These are phyloP conservation scores for Papiliotrema laurentii DNA, from an alignment of 1,284 basidiomycete species.

Conservation along the genomic window DNA sequence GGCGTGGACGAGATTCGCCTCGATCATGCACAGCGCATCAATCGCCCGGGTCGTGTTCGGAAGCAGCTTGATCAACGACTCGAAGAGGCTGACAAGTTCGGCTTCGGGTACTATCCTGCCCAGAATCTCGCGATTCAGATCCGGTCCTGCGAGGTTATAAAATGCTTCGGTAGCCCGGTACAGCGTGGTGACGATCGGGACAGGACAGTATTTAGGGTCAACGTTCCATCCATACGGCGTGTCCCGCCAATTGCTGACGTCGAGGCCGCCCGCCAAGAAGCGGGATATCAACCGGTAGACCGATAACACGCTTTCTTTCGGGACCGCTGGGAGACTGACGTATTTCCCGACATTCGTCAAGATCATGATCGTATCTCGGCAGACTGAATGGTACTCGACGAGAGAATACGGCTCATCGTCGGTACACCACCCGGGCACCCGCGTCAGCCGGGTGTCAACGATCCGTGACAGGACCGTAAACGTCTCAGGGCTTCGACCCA, in stretches of 20 bases:
- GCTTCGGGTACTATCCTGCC: constrained; percentile 58
- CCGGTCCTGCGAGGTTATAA: constrained; percentile 67
- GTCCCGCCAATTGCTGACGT: constrained; percentile 59
- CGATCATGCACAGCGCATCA: constrained; percentile 55
- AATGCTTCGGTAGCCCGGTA: constrained; percentile 71
- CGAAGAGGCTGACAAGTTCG: constrained; percentile 62
- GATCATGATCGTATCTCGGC: constrained; percentile 72
- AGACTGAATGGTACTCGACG: constrained; percentile 64
- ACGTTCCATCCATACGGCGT: constrained; percentile 34
- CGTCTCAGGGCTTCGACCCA: constrained; percentile 63
- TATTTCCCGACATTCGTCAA: constrained; percentile 62
- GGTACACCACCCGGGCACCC: constrained; percentile 40
- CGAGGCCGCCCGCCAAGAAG: constrained; percentile 54
- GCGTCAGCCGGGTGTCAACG: constrained; percentile 52
- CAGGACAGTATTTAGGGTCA: constrained; percentile 24
- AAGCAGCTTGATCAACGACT: constrained; percentile 70
- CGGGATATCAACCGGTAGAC: constrained; percentile 68
- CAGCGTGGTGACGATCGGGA: constrained; percentile 32
- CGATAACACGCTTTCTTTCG: constrained; percentile 52
- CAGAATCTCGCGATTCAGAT: constrained; percentile 74
- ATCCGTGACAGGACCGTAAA: constrained; percentile 65
- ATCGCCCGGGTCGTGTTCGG: constrained; percentile 76
- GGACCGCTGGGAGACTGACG: constrained; percentile 49
- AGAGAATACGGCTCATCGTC: constrained; percentile 56
- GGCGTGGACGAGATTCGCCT: constrained; percentile 68